phyloP scores from a whole-genome alignment of 176 grass and related monocot genomes.

The Guadua angustifolia region DNA sequence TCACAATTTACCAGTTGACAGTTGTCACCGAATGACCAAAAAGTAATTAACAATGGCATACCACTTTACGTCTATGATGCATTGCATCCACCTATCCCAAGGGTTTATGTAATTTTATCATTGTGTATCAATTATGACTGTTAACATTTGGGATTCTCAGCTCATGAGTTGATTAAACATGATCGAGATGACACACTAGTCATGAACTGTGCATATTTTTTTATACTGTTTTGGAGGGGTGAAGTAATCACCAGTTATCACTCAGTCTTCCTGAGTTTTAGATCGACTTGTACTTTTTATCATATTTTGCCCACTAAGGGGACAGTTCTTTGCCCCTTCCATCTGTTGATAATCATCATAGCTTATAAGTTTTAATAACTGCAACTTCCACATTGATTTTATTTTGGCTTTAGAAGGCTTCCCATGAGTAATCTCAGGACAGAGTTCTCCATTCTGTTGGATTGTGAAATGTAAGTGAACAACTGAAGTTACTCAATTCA shows the following conservation, averaged over 20 bases:
- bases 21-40: conserved; percentile 15
- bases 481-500: conserved; percentile 1
- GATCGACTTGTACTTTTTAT: not conserved
- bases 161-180: conserved; percentile 26
- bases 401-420: conserved; percentile 1
- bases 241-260: not conserved
- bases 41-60: not conserved
- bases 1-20: not conserved
- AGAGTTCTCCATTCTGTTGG: not conserved
- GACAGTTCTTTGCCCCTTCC: not conserved
- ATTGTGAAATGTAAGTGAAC: conserved; percentile 16
- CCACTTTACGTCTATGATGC: no score
- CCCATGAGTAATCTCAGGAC: not conserved
- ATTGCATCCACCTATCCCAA: not conserved
- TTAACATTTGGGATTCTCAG: not conserved
- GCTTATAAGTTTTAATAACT: not conserved
- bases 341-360: not conserved
- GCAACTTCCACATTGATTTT: not conserved
- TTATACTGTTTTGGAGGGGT: not conserved
- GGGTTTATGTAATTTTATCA: not conserved
- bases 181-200: conserved; percentile 8
- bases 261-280: not conserved
- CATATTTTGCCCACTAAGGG: not conserved
- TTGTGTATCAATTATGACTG: not conserved
- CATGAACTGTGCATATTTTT: not conserved